Base-by-base conservation (phyloP, 2,329 filamentous ascomycete genomes). In the Cercospora nicotianae region DNA sequence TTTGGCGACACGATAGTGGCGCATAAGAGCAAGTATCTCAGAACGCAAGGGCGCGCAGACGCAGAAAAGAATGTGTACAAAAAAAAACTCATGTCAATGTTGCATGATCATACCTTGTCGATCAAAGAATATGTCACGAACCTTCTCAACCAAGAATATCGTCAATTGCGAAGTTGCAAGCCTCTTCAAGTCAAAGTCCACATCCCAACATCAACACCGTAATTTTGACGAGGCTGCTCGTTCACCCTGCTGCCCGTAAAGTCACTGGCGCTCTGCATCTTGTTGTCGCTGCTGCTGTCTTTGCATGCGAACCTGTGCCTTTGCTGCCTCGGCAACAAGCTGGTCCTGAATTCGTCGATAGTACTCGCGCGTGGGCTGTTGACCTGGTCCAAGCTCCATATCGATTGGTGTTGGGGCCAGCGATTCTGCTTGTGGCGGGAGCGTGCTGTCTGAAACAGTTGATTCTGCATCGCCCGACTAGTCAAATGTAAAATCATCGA, bases 401-500 rank as follows among this genome's bases (percentile, higher is more conserved):
- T 16, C 5, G 8, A 55, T 26, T 55, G 23, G 48, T 23, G 23
- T 16, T 55, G 48, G 23, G 48, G 12, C 12, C 23, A 28, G 13
- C 23, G 26, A 13, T 55, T 28, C 12, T 28, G 7, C 16, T 28
- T 26, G 48, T 42, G 12, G 10, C 23, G 13, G 39, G 36, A 51
- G 51, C 28, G n/a, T 33, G 31, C 26, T 45, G 60, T 31, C 28
- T 23, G 33, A 8, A 26, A 53, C 12, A 53, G n/a, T 48, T 53
- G 28, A 48, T 18, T 13, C 45, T 30, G 10, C 31, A 30, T 45
- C 20, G 61, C 48, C 36, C 30, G 20, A 31, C 55, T 66, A 71
- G 7, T 65, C 73, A 67, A 78, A 78, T 51, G 73, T 73, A 64
- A 79, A 78, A 58, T 78, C 76, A 53, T 77, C 72, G 74, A 76